Conservation (phyloP, 768 basidiomycete genomes). For the Tulasnella calospora region DNA sequence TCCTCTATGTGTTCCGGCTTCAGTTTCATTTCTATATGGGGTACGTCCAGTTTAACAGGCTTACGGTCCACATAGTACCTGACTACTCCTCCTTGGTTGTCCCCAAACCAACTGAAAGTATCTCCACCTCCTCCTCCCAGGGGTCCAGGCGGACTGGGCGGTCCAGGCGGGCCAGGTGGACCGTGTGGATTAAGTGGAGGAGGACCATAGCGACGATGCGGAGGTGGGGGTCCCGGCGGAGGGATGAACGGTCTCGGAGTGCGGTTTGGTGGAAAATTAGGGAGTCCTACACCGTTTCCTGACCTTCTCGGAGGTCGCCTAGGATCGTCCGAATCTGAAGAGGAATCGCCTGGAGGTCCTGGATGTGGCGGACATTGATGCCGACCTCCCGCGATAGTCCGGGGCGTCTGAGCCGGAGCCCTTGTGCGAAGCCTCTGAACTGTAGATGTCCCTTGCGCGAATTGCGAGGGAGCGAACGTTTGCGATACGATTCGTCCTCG, state of each 20-base stretch:
- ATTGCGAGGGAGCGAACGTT: neutral
- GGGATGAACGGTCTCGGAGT: too few relatives aligned
- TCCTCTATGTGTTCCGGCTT: slow-evolving; percentile 35
- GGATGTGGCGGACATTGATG: neutral
- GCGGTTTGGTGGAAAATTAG: neutral
- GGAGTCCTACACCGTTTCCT: neutral
- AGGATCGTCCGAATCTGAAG: neutral
- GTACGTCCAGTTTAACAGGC: slow-evolving; percentile 17
- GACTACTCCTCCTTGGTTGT: neutral
- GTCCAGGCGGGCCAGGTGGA: neutral
- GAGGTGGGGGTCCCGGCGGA: too few relatives aligned
- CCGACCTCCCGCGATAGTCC: too few relatives aligned
- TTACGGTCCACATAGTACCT: neutral
- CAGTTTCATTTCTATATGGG: slow-evolving; percentile 37
- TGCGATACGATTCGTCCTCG: neutral
- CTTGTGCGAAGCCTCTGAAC: too few relatives aligned
- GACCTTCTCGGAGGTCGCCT: neutral
- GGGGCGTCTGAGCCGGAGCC: too few relatives aligned
- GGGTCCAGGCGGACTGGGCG: neutral
- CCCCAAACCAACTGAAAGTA: neutral
- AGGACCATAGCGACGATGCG: too few relatives aligned
- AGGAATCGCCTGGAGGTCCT: neutral
- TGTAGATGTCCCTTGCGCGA: too few relatives aligned
- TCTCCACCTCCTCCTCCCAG: too few relatives aligned
- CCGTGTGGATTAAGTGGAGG: neutral